Evolutionary conservation across 2,329 filamentous ascomycete genomes (phyloP).

Genomic region (Trichoderma endophyticum): DNA sequence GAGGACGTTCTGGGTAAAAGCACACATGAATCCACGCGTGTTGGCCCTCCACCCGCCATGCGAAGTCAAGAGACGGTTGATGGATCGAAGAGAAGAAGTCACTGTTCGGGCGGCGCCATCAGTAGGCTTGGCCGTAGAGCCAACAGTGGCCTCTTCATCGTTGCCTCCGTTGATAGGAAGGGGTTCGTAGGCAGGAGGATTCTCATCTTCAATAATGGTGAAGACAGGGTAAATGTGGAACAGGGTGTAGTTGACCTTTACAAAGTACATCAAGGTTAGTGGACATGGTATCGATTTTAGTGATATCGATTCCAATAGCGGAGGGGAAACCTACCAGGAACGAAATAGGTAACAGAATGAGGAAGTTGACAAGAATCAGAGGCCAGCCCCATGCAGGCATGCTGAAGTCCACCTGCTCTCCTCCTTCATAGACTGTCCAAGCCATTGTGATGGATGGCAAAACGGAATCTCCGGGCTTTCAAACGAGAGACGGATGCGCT

Average conservation of each 20-base stretch:
- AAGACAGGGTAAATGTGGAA: constrained; percentile 50
- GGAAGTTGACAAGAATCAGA: constrained; percentile 39
- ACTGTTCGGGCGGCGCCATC: constrained; percentile 38
- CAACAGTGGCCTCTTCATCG: constrained; percentile 32
- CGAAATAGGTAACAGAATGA: constrained; percentile 46
- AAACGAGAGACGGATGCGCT: neutral
- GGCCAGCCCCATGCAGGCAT: constrained; percentile 40
- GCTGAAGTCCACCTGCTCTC: constrained; percentile 29
- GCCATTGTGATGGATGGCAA: neutral
- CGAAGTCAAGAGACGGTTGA: constrained; percentile 54
- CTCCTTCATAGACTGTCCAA: constrained; percentile 33
- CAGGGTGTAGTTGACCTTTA: constrained; percentile 50
- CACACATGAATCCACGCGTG: constrained; percentile 65
- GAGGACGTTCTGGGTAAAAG: constrained; percentile 38
- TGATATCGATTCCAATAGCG: neutral
- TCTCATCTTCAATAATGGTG: constrained; percentile 57
- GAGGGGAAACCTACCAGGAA: constrained; percentile 38
- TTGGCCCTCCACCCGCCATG: constrained; percentile 62
- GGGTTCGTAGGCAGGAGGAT: constrained; percentile 53
- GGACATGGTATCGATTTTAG: neutral
- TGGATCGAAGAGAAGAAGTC: constrained; percentile 51
- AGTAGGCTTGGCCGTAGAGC: constrained; percentile 34
- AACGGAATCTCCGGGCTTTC: neutral
- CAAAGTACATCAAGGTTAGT: neutral
- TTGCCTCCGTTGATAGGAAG: constrained; percentile 32